Evolutionary conservation across 2,329 filamentous ascomycete species (phyloP), one percentile per base, ranked within the genome.

Genomic region (Fusarium secorum): DNA sequence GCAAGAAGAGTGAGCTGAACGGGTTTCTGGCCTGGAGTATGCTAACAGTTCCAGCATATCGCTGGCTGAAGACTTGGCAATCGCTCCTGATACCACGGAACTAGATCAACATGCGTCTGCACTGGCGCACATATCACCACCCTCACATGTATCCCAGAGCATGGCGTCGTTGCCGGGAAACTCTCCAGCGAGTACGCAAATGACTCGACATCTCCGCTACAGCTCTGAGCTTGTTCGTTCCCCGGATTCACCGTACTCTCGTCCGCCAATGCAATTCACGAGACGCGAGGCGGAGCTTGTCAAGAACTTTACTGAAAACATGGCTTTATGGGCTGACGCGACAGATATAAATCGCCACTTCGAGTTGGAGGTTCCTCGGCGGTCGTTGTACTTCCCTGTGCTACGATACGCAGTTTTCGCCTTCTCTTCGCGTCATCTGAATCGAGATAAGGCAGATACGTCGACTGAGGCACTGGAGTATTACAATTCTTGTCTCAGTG

Each of bases 281-380:
- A 17, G 4, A 4, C 56, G 46, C 8, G 56, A 59, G 17, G 56
- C 56, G 0, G 36, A 42, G 1, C 5, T 59, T 1, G 5, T 59
- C 5, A 59, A 22, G 24, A 59, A 54, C 22, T 59, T 59, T 6
- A 20, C 46, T 0, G 56, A 59, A 5, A 59, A 59, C 1, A 59
- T 59, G 46, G 56, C 56, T 5, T 13, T 59, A 11, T 59, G 46
- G 56, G 56, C 46, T 18, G 56, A 59, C 6, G 56, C 56, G 4
- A 59, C 56, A 10, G 56, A 59, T 10, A 5, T 54, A 1, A 24
- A 59, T 13, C 56, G 56, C 1, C 56, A 59, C 22, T 59, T 59
- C 4, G 56, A 59, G 24, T 6, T 59, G 4, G 46, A 59, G 3
- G 46, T 59, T 17, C 56, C 56, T 1, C 46, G 56, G 5, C 22